These are phyloP conservation scores for Mortierella sp. DNA, from an alignment of 371 early-diverging fungal genomes.

Conservation along the genomic window DNA sequence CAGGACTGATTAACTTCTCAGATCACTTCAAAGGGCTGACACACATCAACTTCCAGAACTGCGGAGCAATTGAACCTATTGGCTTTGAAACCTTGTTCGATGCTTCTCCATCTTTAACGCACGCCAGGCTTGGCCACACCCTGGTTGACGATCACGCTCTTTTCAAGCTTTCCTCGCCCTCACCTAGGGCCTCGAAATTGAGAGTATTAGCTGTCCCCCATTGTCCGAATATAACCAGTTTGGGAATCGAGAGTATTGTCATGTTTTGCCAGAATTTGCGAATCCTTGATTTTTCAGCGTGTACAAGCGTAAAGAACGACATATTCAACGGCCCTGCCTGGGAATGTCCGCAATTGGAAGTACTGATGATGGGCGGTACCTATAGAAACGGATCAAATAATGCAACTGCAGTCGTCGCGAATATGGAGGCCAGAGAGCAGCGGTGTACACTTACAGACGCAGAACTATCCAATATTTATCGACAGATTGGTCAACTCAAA, in stretches of 20 bases:
- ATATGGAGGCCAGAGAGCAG: background rate
- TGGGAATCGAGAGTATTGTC: slow-evolving; percentile 16
- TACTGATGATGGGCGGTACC: slow-evolving; percentile 1
- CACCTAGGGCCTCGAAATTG: slow-evolving; percentile 3
- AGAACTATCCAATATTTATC: slow-evolving; percentile 3
- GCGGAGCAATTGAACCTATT: background rate
- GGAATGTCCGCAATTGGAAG: slow-evolving; percentile 14
- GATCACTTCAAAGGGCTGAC: slow-evolving; percentile 9
- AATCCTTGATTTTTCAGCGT: slow-evolving; percentile 7
- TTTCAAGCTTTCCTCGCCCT: slow-evolving; percentile 2
- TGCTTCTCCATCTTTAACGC: slow-evolving; percentile 1
- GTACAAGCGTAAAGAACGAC: background rate
- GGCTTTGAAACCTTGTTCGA: slow-evolving; percentile 19
- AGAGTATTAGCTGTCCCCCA: background rate
- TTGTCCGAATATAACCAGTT: background rate
- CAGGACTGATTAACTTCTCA: slow-evolving; percentile 8
- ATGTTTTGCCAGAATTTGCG: slow-evolving; percentile 7
- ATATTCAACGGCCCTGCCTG: slow-evolving; percentile 26
- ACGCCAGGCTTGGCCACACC: background rate
- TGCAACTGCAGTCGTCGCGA: background rate
- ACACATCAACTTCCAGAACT: slow-evolving; percentile 8
- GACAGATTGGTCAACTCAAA: slow-evolving; percentile 20
- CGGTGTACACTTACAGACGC: background rate
- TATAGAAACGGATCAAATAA: no score
- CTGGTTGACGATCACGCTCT: background rate